Evolutionary conservation across 495 filamentous ascomycete species (phyloP).

Genomic region (Hypomontagnella monticulosa): DNA sequence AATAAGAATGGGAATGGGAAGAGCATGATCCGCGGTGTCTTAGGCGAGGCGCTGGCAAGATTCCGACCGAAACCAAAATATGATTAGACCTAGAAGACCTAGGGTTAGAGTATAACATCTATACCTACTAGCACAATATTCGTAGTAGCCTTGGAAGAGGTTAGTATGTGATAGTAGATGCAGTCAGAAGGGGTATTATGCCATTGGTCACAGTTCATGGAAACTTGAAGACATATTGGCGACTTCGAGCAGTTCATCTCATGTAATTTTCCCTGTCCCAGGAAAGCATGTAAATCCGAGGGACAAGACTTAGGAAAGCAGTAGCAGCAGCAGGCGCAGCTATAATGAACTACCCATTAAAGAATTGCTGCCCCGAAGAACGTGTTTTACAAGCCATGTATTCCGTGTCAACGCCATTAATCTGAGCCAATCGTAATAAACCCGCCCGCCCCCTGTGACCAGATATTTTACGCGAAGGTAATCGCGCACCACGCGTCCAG

Average conservation of each 20-base stretch:
- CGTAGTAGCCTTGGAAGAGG: not conserved
- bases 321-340: slow-evolving; percentile 1
- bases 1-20: slow-evolving; percentile 58
- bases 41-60: too few species aligned
- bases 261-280: not conserved
- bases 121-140: not conserved
- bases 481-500: slow-evolving; percentile 6
- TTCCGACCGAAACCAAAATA: too few species aligned
- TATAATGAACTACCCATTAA: slow-evolving; percentile 5
- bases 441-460: not conserved
- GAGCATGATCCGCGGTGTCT: too few species aligned
- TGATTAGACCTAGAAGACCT: not conserved
- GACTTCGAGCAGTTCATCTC: not conserved
- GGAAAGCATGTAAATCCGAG: slow-evolving; percentile 10
- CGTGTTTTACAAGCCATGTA: slow-evolving; percentile 18
- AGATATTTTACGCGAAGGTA: not conserved
- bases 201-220: not conserved
- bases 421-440: slow-evolving; percentile 30
- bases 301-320: slow-evolving; percentile 1
- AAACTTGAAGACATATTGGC: not conserved
- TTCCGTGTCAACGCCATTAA: slow-evolving; percentile 33
- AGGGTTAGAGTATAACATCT: not conserved
- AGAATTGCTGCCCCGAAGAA: slow-evolving; percentile 15
- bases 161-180: not conserved
- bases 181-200: not conserved